Percentiles rank a stretch among this genome's conserved stretches.
These are phyloP conservation scores for Boletus reticulatus DNA, from an alignment of 768 basidiomycete genomes.

Conservation along the genomic window DNA sequence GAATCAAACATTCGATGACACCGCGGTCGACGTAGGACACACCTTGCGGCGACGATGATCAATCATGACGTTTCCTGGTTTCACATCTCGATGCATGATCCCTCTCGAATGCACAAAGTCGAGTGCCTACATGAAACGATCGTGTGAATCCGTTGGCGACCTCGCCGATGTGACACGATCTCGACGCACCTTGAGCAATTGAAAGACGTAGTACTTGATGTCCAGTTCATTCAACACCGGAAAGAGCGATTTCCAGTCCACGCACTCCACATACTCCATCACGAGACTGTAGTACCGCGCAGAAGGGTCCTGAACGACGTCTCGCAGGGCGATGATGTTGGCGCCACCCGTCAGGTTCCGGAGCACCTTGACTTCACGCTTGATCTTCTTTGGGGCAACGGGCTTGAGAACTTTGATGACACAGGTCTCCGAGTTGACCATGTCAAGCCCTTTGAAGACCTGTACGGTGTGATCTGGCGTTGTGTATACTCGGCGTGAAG, in stretches of 20 bases:
- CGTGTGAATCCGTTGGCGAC: neutral
- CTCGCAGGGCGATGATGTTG: conserved; percentile 64
- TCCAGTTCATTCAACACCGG: conserved; percentile 59
- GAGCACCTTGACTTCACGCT: conserved; percentile 73
- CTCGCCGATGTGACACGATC: neutral
- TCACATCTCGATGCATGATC: conserved; percentile 70
- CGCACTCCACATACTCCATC: conserved; percentile 67
- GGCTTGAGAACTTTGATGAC: conserved; percentile 75
- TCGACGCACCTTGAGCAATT: conserved; percentile 50
- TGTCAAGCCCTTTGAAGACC: conserved; percentile 62
- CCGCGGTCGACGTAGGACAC: conserved; percentile 16
- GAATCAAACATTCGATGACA: neutral
- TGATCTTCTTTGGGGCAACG: conserved; percentile 64
- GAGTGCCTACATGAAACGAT: conserved; percentile 40
- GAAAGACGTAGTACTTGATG: conserved; percentile 65
- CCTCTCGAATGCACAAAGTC: conserved; percentile 72
- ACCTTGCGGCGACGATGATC: conserved; percentile 62
- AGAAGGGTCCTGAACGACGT: conserved; percentile 67
- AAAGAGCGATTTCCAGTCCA: conserved; percentile 63
- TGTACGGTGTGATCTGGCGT: conserved; percentile 17
- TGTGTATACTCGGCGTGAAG: neutral
- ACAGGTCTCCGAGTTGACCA: conserved; percentile 50
- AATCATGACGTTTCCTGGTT: conserved; percentile 74
- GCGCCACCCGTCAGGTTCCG: conserved; percentile 67
- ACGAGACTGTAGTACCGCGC: conserved; percentile 62